Base-by-base conservation (phyloP, 1,139 yeast species). In the Kodamaea arcana region DNA sequence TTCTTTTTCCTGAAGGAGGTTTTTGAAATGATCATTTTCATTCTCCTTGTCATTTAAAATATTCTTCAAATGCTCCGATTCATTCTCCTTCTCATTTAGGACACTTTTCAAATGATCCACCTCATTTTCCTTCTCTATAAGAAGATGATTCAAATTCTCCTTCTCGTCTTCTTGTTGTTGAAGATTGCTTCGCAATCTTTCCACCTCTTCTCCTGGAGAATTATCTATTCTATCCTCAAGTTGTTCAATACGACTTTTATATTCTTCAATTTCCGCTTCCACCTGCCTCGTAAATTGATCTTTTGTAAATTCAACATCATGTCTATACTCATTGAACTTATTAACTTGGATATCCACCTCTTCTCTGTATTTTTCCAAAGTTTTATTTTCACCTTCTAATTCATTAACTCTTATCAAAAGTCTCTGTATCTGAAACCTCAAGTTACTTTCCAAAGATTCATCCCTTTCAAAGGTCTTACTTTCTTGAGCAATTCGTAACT, bases 401-500 rank as follows among this genome's bases (percentile, higher is more conserved):
- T 24, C 27, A 7, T 24, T 24, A 14, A 24, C 11, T 24, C 11
- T 14, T 6, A 6, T n/a, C 6, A n/a, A n/a, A 7, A 24, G n/a
- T n/a, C 11, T 6, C 11, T 24, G 27, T 7, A 24, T 24, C 11
- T 24, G 27, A n/a, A n/a, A 14, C 6, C 15, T 6, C n/a, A n/a
- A n/a, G 27, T n/a, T 24, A 14, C 27, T 24, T 24, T n/a, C 22
- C 22, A 18, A 7, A 18, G 22, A 6, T 18, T 41, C 13, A 53
- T 38, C 15, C 36, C 39, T 14, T 47, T 42, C 9, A 52, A 41
- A 13, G 47, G 44, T 27, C 47, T 37, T 2, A 44, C 50, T 35
- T 53, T 51, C 42, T 39, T 58, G 35, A 50, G 54, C 35, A 58
- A 49, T 43, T 59, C 72, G 53, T 28, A 82, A 67, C 48, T 77